Percentiles rank a stretch among this genome's conserved stretches.
These are phyloP conservation scores for Colletotrichum simmondsii DNA, from an alignment of 2,329 filamentous ascomycete genomes.

Conservation along the genomic window DNA sequence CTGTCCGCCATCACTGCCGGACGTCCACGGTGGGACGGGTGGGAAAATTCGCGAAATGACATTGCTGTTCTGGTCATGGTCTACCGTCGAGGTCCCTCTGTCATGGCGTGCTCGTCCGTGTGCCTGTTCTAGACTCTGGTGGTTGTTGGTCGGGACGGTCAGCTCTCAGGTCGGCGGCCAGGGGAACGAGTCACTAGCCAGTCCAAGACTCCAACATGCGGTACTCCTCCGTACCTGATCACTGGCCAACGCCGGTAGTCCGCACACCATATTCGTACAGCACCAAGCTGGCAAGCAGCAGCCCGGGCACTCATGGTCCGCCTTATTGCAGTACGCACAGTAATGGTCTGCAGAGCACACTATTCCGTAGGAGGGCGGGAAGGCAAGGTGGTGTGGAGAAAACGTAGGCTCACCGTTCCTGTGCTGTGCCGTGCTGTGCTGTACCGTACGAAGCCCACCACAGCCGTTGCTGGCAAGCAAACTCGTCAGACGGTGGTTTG, in stretches of 20 bases:
- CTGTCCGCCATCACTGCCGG: background rate
- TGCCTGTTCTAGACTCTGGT: background rate
- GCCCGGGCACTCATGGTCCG: background rate
- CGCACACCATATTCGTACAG: no score
- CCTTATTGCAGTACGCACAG: background rate
- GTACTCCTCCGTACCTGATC: background rate
- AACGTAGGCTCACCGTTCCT: no score
- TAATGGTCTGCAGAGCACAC: background rate
- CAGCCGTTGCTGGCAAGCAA: background rate
- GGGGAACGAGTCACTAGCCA: background rate
- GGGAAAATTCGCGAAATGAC: constrained; percentile 24
- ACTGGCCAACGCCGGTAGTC: background rate
- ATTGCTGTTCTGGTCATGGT: constrained; percentile 34
- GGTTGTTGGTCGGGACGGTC: background rate
- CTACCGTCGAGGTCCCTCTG: constrained; percentile 25
- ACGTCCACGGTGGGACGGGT: constrained; percentile 14
- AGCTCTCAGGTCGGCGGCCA: background rate
- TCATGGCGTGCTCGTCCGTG: background rate
- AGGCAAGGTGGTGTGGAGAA: background rate
- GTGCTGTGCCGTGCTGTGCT: no score
- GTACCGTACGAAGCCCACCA: no score
- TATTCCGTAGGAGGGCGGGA: background rate
- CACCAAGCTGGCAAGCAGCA: background rate
- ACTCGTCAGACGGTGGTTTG: background rate
- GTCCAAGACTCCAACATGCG: background rate